Conservation (phyloP, 2,329 filamentous ascomycete species). For the Paramyrothecium sp. region DNA sequence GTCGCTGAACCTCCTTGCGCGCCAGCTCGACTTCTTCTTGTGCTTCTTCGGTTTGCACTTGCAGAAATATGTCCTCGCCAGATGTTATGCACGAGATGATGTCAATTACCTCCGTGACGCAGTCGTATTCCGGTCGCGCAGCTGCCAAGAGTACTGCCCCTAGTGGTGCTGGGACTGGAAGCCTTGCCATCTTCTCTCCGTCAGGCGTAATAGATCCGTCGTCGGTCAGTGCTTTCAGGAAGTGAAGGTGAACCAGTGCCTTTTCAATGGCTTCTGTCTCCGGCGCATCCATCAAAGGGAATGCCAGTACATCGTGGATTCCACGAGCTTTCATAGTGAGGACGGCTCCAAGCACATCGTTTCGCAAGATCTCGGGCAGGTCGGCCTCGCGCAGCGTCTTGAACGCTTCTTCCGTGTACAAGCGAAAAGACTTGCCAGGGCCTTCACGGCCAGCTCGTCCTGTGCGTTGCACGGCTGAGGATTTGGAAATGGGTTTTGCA, state of each 20-base stretch:
- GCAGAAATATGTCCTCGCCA: constrained; percentile 62
- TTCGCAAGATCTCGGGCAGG: constrained; percentile 85
- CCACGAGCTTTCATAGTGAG: constrained; percentile 93
- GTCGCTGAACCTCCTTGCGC: constrained; percentile 57
- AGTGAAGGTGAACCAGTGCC: constrained; percentile 75
- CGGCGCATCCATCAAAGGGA: constrained; percentile 83
- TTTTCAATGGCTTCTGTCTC: constrained; percentile 76
- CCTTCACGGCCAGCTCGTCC: constrained; percentile 93
- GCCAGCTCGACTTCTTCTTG: constrained; percentile 51
- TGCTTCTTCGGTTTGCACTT: constrained; percentile 56
- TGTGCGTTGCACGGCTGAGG: constrained; percentile 86
- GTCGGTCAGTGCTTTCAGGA: constrained; percentile 73
- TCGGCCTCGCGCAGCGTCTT: constrained; percentile 68
- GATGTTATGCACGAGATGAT: constrained; percentile 67
- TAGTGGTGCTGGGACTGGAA: constrained; percentile 79
- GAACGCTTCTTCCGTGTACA: constrained; percentile 83
- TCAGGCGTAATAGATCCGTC: constrained; percentile 70
- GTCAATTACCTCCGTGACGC: constrained; percentile 81
- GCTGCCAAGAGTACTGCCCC: constrained; percentile 83
- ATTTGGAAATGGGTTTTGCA: constrained; percentile 87
- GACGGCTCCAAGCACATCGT: constrained; percentile 81
- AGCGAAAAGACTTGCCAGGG: constrained; percentile 81
- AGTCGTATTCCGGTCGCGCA: constrained; percentile 66
- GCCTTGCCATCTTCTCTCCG: constrained; percentile 74
- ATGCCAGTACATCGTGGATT: constrained; percentile 75